Base-by-base conservation (phyloP, 805 yeast species). In the Helenozyma rhizophorensis region DNA sequence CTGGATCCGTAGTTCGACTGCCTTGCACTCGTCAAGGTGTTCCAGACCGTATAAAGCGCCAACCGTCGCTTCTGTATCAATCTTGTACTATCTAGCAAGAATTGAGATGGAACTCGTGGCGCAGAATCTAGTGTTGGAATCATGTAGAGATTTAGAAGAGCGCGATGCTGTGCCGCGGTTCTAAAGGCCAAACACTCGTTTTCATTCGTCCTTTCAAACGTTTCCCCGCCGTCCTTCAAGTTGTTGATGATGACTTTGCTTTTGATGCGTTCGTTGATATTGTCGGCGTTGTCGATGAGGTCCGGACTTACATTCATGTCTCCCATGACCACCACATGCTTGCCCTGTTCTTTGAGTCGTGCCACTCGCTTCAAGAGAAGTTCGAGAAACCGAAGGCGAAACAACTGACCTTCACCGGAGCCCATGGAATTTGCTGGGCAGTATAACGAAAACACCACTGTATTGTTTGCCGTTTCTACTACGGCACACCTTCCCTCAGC, bases 21-120 rank as follows among this genome's bases (percentile, higher is more conserved):
- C 19, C 98, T 61, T 14, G 83, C 72, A 45, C 83, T 83, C 32
- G 75, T 73, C 45, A 79, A 58, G 2, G 88, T 83, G 56, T 88
- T 89, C 98, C 98, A 90, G 28, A 89, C 93, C 0, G 97, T 88
- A 52, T 83, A 93, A 74, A 88, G 67, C 14, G 74, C 78, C 48
- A 72, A 52, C 29, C 78, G 63, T 11, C 81, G 58, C 1, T 82
- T 79, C 40, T 80, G 80, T 2, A 53, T 35, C 18, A 56, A 51
- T 27, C 97, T 65, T 0, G 80, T 72, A 0, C 80, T 62, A 51
- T 84, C 94, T 34, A 69, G 53, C 21, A 83, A 50, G 8, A 74
- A 58, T 25, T 58, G 62, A 1, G 37, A 23, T 2, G 21, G 27
- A 2, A 14, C 6, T 3, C 13, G 22, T 3, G 41, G 27, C 4